Base-by-base conservation (phyloP, 1,284 basidiomycete genomes). In the Caloboletus inedulis region DNA sequence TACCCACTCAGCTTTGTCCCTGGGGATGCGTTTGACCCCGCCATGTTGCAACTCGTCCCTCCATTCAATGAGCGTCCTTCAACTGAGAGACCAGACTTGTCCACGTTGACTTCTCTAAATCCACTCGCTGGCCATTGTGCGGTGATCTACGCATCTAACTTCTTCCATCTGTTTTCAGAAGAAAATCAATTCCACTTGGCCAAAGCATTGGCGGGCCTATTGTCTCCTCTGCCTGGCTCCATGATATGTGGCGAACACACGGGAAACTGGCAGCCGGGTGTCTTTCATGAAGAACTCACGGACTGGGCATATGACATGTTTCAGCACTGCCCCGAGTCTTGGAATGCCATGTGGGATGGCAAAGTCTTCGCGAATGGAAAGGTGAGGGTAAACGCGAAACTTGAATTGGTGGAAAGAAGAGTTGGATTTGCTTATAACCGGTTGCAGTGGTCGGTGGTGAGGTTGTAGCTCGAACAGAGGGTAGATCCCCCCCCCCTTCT, bases 131-230 rank as follows among this genome's bases (percentile, higher is more conserved):
- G 69, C 1, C 65, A 58, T 13, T 61, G 68, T 43, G 59, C 67
- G 1, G 61, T 66, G 5, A 67, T 75, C 42, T 60, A 72, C 19
- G 67, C 64, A 3, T 48, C 64, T 0, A 57, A 63, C 2, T 63
- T 75, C 25, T 74, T 76, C 55, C 74, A 75, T 51, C 47, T 75
- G 0, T 75, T 75, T 50, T 56, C 59, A 1, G 62, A 75, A 47
- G 69, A 63, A 8, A 53, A 66, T 12, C 72, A 75, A 39, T 43
- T 59, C 4, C 47, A 56, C 18, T 51, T 72, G 36, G 74, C 71
- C 2, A 57, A 52, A 23, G 61, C 59, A 4, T 47, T 74, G 7
- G 69, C 64, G 1, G 62, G 68, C 3, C 55, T 76, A 2, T 59
- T 77, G 40, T 64, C 65, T 21, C 56, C 57, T 7, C 40, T 54